Evolutionary conservation across 768 basidiomycete species (phyloP).

Genomic region (Boletus sp.): DNA sequence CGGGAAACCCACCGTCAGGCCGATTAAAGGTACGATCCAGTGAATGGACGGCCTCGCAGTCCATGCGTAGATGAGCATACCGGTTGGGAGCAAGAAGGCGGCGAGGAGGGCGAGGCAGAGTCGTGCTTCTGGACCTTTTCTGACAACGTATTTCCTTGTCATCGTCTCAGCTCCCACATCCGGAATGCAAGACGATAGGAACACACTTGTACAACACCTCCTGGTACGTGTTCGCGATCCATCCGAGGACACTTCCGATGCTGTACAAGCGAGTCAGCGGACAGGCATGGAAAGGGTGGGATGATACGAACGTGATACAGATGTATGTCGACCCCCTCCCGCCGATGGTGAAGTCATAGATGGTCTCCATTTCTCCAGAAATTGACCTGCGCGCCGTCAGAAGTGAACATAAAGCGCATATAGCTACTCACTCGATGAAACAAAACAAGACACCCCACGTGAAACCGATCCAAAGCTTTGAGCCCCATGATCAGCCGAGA

Average conservation of each 20-base stretch:
- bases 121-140: slow-evolving; percentile 53
- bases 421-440: slow-evolving; percentile 50
- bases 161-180: slow-evolving; percentile 3
- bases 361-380: slow-evolving; percentile 47
- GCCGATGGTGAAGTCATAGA: slow-evolving; percentile 60
- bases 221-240: slow-evolving; percentile 44
- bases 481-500: not conserved
- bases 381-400: slow-evolving; percentile 43
- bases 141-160: slow-evolving; percentile 26
- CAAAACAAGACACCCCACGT: slow-evolving; percentile 75
- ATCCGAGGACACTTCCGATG: slow-evolving; percentile 52
- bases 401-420: not conserved
- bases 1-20: slow-evolving; percentile 21
- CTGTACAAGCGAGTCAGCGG: slow-evolving; percentile 31
- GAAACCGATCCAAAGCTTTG: slow-evolving; percentile 68
- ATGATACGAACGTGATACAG: slow-evolving; percentile 46
- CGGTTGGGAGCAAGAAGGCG: slow-evolving; percentile 49
- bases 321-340: slow-evolving; percentile 59
- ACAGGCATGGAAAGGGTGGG: no score
- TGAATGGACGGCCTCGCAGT: slow-evolving; percentile 50
- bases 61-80: slow-evolving; percentile 77
- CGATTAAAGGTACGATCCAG: slow-evolving; percentile 50
- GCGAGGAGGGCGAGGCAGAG: slow-evolving; percentile 56
- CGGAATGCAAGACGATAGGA: not conserved
- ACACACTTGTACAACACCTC: slow-evolving; percentile 48